Conservation (phyloP, 2,329 filamentous ascomycete genomes). For the Aspergillus vadensis region DNA sequence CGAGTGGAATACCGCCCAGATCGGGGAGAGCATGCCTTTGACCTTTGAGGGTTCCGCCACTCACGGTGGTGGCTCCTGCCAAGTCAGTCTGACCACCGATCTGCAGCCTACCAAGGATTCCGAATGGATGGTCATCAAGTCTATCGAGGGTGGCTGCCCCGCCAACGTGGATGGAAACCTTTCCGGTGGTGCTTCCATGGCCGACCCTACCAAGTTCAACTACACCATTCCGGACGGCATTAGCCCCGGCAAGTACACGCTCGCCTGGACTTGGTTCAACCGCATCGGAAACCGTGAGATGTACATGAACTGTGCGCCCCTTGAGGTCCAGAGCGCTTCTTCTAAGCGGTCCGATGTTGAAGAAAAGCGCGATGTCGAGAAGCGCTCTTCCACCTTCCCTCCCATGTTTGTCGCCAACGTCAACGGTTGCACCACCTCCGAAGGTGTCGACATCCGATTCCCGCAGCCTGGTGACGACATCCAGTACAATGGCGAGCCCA, state of each 20-base stretch:
- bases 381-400: slow-evolving; percentile 64
- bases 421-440: slow-evolving; percentile 58
- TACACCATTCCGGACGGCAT: slow-evolving; percentile 73
- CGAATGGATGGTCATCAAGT: slow-evolving; percentile 87
- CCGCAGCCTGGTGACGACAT: slow-evolving; percentile 66
- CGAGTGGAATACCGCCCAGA: slow-evolving; percentile 60
- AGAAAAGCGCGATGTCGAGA: slow-evolving; percentile 43
- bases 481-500: slow-evolving; percentile 50
- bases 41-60: slow-evolving; percentile 70
- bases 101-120: slow-evolving; percentile 64
- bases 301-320: slow-evolving; percentile 93
- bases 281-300: slow-evolving; percentile 89
- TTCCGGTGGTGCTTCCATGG: slow-evolving; percentile 47
- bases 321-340: slow-evolving; percentile 61
- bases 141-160: slow-evolving; percentile 83
- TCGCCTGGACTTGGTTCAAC: slow-evolving; percentile 97
- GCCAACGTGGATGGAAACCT: slow-evolving; percentile 62
- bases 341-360: slow-evolving; percentile 44
- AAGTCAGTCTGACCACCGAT: slow-evolving; percentile 83
- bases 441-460: slow-evolving; percentile 63
- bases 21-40: slow-evolving; percentile 65
- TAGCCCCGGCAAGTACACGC: slow-evolving; percentile 72
- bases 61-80: slow-evolving; percentile 91
- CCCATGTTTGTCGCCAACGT: slow-evolving; percentile 77
- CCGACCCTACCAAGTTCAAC: slow-evolving; percentile 61